Percentiles rank a stretch among this genome's conserved stretches.
phyloP scores from a whole-genome alignment of 305 asterid genomes.

The Fraxinus velutina region DNA sequence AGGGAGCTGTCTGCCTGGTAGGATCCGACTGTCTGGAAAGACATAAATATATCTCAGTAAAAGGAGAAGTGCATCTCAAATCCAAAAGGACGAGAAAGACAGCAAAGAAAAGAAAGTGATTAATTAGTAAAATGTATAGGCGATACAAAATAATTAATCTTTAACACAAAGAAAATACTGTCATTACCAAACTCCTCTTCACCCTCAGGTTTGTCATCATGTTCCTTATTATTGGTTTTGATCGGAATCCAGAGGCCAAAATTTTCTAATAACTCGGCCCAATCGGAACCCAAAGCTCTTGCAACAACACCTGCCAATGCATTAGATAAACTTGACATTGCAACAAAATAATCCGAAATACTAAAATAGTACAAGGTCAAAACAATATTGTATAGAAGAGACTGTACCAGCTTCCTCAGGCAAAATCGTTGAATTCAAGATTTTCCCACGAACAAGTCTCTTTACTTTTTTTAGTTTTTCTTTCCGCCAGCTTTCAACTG shows the following conservation, averaged over 20 bases:
- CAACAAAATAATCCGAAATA: neutral
- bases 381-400: slow-evolving; percentile 14
- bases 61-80: neutral
- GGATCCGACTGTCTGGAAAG: slow-evolving; percentile 52
- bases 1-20: slow-evolving; percentile 76
- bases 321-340: neutral
- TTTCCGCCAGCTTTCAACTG: slow-evolving; percentile 68
- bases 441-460: slow-evolving; percentile 39
- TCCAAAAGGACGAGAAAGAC: neutral
- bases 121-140: neutral
- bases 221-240: slow-evolving; percentile 52
- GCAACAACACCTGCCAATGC: slow-evolving; percentile 44
- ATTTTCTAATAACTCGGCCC: slow-evolving; percentile 58
- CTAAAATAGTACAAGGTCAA: neutral
- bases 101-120: neutral
- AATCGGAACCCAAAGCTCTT: slow-evolving; percentile 53
- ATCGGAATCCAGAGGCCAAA: slow-evolving; percentile 86
- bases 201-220: slow-evolving; percentile 79
- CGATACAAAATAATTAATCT: neutral
- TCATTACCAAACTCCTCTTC: slow-evolving; percentile 66
- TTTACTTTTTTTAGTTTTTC: slow-evolving; percentile 58
- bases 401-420: slow-evolving; percentile 70
- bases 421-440: slow-evolving; percentile 50
- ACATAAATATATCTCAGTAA: slow-evolving; percentile 9
- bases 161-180: slow-evolving; percentile 5